These are phyloP conservation scores for Paxillus rubicundulus DNA, from an alignment of 768 basidiomycete genomes.

Conservation along the genomic window DNA sequence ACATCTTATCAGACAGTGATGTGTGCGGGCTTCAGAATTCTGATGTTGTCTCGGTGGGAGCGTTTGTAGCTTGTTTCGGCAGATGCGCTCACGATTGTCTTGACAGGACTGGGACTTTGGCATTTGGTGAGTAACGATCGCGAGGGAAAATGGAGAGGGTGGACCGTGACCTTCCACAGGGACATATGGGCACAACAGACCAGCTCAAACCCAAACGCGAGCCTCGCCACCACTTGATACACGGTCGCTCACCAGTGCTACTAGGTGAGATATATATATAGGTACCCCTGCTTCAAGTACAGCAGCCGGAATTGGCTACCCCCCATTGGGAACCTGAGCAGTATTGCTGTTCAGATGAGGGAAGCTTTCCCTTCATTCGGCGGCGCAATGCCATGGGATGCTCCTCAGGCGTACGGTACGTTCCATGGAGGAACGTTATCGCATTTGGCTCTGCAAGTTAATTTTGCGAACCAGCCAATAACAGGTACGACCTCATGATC, in stretches of 20 bases:
- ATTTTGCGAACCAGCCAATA: conserved; percentile 42
- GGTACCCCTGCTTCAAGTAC: conserved; percentile 41
- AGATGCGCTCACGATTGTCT: neutral
- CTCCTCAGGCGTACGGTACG: conserved; percentile 39
- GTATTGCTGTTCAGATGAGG: conserved; percentile 33
- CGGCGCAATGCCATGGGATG: conserved; percentile 45
- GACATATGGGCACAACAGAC: conserved; percentile 43
- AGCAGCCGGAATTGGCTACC: conserved; percentile 43
- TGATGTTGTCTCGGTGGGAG: conserved; percentile 50
- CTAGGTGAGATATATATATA: conserved; percentile 42
- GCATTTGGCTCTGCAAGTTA: neutral
- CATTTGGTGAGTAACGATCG: conserved; percentile 23
- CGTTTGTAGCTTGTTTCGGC: neutral
- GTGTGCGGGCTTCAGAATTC: conserved; percentile 47
- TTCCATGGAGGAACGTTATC: neutral
- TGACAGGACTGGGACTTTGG: conserved; percentile 47
- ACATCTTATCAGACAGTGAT: conserved; percentile 39
- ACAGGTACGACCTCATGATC: conserved; percentile 56
- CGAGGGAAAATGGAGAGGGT: neutral
- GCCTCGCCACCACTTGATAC: conserved; percentile 4
- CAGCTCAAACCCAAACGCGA: conserved; percentile 41
- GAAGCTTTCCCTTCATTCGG: conserved; percentile 43
- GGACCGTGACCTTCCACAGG: conserved; percentile 29
- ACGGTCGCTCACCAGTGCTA: conserved; percentile 1
- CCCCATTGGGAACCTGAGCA: conserved; percentile 30